Evolutionary conservation across 192 early-diverging fungal genomes (phyloP).

Genomic region (Backusella psychrophila): DNA sequence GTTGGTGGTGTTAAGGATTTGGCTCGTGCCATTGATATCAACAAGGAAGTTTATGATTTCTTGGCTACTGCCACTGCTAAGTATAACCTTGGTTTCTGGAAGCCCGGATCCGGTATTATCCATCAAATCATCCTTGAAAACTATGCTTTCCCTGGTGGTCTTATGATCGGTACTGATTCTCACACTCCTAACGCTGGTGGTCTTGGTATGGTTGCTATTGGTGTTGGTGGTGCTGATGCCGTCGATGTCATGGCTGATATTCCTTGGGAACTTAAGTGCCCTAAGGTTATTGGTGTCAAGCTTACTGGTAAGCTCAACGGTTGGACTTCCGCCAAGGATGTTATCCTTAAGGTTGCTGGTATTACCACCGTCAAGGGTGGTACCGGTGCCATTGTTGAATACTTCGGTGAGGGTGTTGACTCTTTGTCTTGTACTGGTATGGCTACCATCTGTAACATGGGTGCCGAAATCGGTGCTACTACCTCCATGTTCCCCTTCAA

Average conservation of each 20-base stretch:
- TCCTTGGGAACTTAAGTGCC: constrained; percentile 99
- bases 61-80: constrained; percentile 80
- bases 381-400: constrained; percentile 96
- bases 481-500: constrained; percentile 97
- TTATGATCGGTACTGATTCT: constrained; percentile 98
- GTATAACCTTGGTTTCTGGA: constrained; percentile 97
- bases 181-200: constrained; percentile 99
- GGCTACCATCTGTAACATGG: constrained; percentile 99
- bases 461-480: constrained; percentile 97
- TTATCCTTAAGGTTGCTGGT: constrained; percentile 94
- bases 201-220: constrained; percentile 93
- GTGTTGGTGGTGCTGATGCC: constrained; percentile 98
- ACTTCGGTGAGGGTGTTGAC: constrained; percentile 94
- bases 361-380: constrained; percentile 96
- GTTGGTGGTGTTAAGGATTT: constrained; percentile 83
- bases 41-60: constrained; percentile 95
- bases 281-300: constrained; percentile 92
- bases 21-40: constrained; percentile 77
- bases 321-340: constrained; percentile 96
- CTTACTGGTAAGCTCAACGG: constrained; percentile 83
- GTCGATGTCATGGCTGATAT: constrained; percentile 98
- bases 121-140: constrained; percentile 98
- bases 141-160: constrained; percentile 93
- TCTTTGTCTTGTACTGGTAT: constrained; percentile 96
- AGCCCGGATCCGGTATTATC: constrained; percentile 90